Evolutionary conservation across 257 asterid species (phyloP), one percentile per base, ranked within the genome.

Genomic region (Solanum infundibuliforme): DNA sequence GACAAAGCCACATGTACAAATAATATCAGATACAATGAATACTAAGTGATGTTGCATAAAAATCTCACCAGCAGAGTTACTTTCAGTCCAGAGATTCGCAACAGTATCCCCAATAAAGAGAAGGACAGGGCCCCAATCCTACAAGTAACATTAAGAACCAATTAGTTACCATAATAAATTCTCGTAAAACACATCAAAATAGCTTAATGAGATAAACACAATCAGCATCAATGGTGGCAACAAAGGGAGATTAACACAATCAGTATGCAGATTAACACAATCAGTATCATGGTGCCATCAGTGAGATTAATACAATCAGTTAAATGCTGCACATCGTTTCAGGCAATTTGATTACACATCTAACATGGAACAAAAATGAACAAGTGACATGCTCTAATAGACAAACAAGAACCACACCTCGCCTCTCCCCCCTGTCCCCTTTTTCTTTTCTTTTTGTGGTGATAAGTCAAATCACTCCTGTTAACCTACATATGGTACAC

Each of bases 71-170:
- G 85, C 85, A 69, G 94, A 88, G 41, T 65, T 86, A 74, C 87
- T 92, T 92, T 91, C 88, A 41, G 92, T 87, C 99, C 99, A 97
- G 88, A 91, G 90, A 81, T 76, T 89, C 88, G 90, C 88, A 87
- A 95, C 88, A 27, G 96, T 90, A 81, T 86, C 90, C 93, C 93
- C 94, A 60, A 95, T 89, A 83, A 96, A 93, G 71, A 89, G 27
- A 90, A 97, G 96, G 38, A 95, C 89, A 43, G 94, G 94, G 66
- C 83, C 88, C 99, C 98, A 97, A 88, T 97, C 99, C 99, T 95
- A 73, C 74, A 92, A 82, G 43, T 48, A 48, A 18, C n/a, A 89
- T 90, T 89, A 89, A 81, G 88, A 87, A 46, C 31, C 31, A 65
- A 60, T 65, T 48, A 31, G 86, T 82, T 82, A 48, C 68, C 86